A percentile compares a stretch with the other conserved stretches of the same genome.
phyloP scores from a whole-genome alignment of 2,329 filamentous ascomycete genomes.

The Acephala macrosclerotiorum region DNA sequence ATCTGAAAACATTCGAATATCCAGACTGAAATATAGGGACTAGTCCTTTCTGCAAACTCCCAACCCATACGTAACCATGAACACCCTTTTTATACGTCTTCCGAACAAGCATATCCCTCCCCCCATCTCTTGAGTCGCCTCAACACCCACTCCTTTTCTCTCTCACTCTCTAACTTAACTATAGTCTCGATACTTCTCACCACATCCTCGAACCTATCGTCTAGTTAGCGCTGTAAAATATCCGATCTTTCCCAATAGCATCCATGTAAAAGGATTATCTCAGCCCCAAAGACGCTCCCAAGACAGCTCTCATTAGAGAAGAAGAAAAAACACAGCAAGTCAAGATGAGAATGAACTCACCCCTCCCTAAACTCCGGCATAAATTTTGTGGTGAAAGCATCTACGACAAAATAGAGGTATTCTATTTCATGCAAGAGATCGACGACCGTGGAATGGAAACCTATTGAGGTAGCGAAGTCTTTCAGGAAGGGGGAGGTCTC shows the following conservation, averaged over 20 bases:
- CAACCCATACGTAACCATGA: neutral
- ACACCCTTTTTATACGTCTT: neutral
- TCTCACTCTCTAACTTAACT: neutral
- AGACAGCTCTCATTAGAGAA: too few species aligned
- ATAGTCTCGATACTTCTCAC: slow-evolving; percentile 15
- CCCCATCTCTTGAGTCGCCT: slow-evolving; percentile 1
- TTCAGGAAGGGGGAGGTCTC: slow-evolving; percentile 23
- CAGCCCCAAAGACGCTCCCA: too few species aligned
- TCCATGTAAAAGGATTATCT: too few species aligned
- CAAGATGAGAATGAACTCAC: too few species aligned
- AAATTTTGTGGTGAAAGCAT: slow-evolving; percentile 25
- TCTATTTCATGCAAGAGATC: slow-evolving; percentile 26
- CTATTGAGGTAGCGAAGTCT: slow-evolving; percentile 16
- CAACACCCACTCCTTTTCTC: neutral
- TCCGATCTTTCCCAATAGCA: too few species aligned
- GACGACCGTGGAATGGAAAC: slow-evolving; percentile 27
- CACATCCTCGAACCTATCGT: slow-evolving; percentile 26
- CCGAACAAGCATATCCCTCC: neutral
- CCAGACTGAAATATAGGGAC: too few species aligned
- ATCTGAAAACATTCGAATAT: too few species aligned
- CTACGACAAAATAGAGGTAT: slow-evolving; percentile 23
- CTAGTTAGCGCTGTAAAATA: too few species aligned
- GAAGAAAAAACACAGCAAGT: too few species aligned
- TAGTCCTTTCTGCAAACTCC: neutral
- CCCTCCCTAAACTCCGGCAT: slow-evolving; percentile 6